These are phyloP conservation scores for Leucoagaricus sp. DNA, from an alignment of 1,284 basidiomycete species.

Conservation along the genomic window DNA sequence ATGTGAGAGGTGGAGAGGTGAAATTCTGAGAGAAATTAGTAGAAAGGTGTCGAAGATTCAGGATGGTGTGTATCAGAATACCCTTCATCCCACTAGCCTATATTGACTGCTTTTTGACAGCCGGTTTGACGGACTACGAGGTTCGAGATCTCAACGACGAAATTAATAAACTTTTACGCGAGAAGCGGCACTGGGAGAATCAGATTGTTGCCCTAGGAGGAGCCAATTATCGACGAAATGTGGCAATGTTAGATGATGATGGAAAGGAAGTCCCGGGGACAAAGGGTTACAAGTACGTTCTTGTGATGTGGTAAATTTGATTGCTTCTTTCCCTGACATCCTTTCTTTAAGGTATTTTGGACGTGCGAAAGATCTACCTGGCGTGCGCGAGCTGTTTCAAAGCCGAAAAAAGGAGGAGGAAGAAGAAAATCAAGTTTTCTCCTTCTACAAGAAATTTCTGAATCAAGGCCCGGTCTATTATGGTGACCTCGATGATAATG, in stretches of 20 bases:
- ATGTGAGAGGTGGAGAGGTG: constrained; percentile 94
- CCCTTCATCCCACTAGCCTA: background rate
- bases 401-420: constrained; percentile 83
- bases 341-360: constrained; percentile 88
- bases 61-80: constrained; percentile 65
- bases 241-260: constrained; percentile 91
- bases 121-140: constrained; percentile 94
- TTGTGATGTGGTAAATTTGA: background rate
- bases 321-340: background rate
- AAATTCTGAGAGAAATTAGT: constrained; percentile 92
- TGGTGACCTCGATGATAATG: constrained; percentile 88
- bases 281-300: constrained; percentile 94
- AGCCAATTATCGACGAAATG: constrained; percentile 93
- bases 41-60: constrained; percentile 98
- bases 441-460: constrained; percentile 87
- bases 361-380: constrained; percentile 93
- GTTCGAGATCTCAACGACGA: constrained; percentile 97
- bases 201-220: constrained; percentile 95
- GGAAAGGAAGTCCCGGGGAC: constrained; percentile 95
- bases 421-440: constrained; percentile 77
- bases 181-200: constrained; percentile 97
- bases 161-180: constrained; percentile 94
- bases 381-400: constrained; percentile 92
- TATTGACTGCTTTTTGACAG: constrained; percentile 40
- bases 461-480: constrained; percentile 90